A percentile compares a stretch with the other conserved stretches of the same genome.
phyloP scores from a whole-genome alignment of 768 basidiomycete species.

The Candolleomyces efflorescens region DNA sequence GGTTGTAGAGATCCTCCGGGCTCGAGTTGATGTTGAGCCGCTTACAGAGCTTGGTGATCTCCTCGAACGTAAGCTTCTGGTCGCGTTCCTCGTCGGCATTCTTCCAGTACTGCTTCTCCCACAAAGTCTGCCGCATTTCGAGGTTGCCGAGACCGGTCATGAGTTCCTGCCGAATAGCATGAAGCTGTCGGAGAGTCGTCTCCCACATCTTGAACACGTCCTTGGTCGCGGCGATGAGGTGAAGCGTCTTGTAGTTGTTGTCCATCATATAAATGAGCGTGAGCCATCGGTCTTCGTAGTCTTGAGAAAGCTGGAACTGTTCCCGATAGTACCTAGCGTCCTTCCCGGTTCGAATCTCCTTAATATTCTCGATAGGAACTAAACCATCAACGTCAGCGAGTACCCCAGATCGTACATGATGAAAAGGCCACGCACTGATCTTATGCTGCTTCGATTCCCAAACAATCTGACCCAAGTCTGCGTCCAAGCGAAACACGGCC shows the following conservation, averaged over 20 bases:
- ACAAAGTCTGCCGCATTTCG: conserved; percentile 67
- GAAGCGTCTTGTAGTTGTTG: conserved; percentile 78
- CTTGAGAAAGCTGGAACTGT: conserved; percentile 63
- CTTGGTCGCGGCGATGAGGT: conserved; percentile 70
- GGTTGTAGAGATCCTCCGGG: conserved; percentile 49
- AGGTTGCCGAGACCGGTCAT: conserved; percentile 70
- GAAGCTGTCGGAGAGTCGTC: conserved; percentile 59
- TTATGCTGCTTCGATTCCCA: conserved; percentile 72
- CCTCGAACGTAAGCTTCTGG: conserved; percentile 64
- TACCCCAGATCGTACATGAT: neutral
- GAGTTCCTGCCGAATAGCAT: conserved; percentile 66
- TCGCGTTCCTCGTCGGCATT: conserved; percentile 59
- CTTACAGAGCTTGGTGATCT: conserved; percentile 69
- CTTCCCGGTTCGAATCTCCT: conserved; percentile 77
- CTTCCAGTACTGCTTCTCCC: conserved; percentile 87
- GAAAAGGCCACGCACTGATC: conserved; percentile 53
- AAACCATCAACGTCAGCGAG: neutral
- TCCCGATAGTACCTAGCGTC: conserved; percentile 75
- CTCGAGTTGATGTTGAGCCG: conserved; percentile 67
- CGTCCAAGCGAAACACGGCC: conserved; percentile 65
- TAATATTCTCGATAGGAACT: conserved; percentile 89
- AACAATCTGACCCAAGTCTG: conserved; percentile 76
- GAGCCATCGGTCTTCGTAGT: conserved; percentile 78
- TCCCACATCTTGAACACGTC: conserved; percentile 53
- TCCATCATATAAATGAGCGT: conserved; percentile 82